Conservation (phyloP, 441 rosid genomes). For the Erysimum cheiri region DNA sequence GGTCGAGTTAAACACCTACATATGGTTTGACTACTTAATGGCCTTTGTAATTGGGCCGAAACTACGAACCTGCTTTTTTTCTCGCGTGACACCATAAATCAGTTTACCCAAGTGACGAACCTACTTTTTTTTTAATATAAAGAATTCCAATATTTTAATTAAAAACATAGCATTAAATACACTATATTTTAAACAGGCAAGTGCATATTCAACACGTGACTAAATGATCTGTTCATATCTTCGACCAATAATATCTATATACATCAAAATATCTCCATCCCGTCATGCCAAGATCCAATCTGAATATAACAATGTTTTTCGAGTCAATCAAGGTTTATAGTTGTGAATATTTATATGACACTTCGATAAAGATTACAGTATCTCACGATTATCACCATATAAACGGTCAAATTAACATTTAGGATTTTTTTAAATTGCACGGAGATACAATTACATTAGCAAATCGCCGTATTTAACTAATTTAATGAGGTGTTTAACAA, state of each 20-base stretch:
- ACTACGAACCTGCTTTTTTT: background rate
- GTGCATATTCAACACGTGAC: conserved; percentile 37
- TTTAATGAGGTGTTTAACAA: background rate
- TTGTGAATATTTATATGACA: conserved; percentile 2
- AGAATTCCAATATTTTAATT: background rate
- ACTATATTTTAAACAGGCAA: background rate
- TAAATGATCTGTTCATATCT: conserved; percentile 31
- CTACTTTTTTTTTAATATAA: too few species aligned
- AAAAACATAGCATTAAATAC: background rate
- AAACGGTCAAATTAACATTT: conserved; percentile 11
- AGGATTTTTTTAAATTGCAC: background rate
- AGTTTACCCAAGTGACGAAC: background rate
- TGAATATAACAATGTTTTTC: conserved; percentile 12
- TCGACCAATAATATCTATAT: conserved; percentile 6
- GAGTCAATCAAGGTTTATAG: background rate
- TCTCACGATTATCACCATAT: conserved; percentile 5
- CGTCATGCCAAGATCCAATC: conserved; percentile 23
- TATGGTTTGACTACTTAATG: background rate
- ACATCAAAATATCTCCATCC: conserved; percentile 23
- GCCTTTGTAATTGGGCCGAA: background rate
- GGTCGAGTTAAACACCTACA: background rate
- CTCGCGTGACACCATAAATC: background rate
- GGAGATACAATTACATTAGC: conserved; percentile 14
- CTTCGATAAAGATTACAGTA: background rate
- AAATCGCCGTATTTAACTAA: background rate